Evolutionary conservation across 2,329 filamentous ascomycete genomes (phyloP), one percentile per base, ranked within the genome.

Genomic region (Raffaelea albimanens): DNA sequence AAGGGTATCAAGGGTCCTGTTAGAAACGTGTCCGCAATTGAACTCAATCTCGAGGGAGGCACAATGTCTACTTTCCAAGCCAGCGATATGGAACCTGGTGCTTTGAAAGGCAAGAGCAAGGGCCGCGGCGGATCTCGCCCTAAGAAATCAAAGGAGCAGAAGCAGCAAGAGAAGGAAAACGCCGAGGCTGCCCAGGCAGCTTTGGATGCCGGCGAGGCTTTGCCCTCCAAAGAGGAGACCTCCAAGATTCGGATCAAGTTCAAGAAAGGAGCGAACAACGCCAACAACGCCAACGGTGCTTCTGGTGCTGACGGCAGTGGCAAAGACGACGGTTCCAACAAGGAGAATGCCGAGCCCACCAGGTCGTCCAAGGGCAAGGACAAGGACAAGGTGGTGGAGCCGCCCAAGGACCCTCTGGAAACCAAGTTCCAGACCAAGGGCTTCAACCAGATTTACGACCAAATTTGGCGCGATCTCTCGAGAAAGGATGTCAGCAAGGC

Each of bases 371-470:
- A 73, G 60, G 33, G 66, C 46, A 69, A 67, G 63, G 59, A 59
- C 13, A 63, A 63, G 53, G 62, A 61, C 36, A 71, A 59, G 61
- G 61, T 67, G 51, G 62, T 47, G 40, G 73, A 74, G 48, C 70
- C 75, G 23, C 64, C 68, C 9, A 68, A 71, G 34, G 73, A 77
- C 46, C 59, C 67, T 4, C 72, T 78, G 20, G 76, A 82, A 50
- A 75, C 79, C 51, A 76, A 76, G 51, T 93, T 87, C 65, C 83
- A 87, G 55, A 93, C 89, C 44, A 95, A 95, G 63, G 89, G 87
- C 18, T 98, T 94, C 69, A 89, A 94, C 59, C 90, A 95, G 64
- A 91, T 98, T 49, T 96, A 96, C 64, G 90, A 95, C 59, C 89
- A 96, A 64, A 97, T 97, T 55, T 94, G 88, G 83, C 85, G 91